Base-by-base conservation (phyloP, 2,329 filamentous ascomycete species). In the Cryphonectria japonica region DNA sequence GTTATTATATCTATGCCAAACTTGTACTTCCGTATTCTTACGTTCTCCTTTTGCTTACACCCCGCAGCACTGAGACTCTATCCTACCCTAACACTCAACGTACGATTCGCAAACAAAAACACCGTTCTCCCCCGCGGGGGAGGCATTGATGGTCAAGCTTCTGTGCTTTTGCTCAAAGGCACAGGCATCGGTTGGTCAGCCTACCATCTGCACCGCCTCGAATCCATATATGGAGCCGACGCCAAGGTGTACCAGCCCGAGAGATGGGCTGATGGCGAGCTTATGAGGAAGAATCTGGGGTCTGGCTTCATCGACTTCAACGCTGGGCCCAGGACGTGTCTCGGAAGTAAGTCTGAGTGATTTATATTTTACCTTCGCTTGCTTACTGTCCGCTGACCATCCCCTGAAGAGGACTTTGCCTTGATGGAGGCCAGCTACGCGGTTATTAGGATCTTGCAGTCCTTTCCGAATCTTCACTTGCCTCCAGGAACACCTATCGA, bases 121-220 rank as follows among this genome's bases (percentile, higher is more conserved):
- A 79, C 78, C 3, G 65, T 76, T 3, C 75, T 80, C 3, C 78
- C 79, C 2, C 68, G 69, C 2, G 78, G 79, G 46, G 79, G 79
- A 26, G 78, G 78, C 1, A 71, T 76, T 2, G 77, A 79, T 43
- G 76, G 78, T 50, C 65, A 67, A 16, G 74, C 72, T 3, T 78
- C 79, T 8, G 66, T 78, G 4, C 72, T 79, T 8, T 7, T 80
- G 1, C 76, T 71, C n/a, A 77, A 78, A 41, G 76, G 76, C 43
- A 69, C 72, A 6, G 72, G 73, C 11, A 68, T 79, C n/a, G 75
- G 74, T 32, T 79, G 74, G 59, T 75, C 75, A 1, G 61, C 73
- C 14, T 78, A 78, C 54, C 72, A 75, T n/a, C 67, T 77, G 68
- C 77, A 74, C 71, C 71, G 74, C 26, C 71, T 37, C 1, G 68